phyloP scores from a whole-genome alignment of 768 basidiomycete species.

The Panaeolus papilionaceus region DNA sequence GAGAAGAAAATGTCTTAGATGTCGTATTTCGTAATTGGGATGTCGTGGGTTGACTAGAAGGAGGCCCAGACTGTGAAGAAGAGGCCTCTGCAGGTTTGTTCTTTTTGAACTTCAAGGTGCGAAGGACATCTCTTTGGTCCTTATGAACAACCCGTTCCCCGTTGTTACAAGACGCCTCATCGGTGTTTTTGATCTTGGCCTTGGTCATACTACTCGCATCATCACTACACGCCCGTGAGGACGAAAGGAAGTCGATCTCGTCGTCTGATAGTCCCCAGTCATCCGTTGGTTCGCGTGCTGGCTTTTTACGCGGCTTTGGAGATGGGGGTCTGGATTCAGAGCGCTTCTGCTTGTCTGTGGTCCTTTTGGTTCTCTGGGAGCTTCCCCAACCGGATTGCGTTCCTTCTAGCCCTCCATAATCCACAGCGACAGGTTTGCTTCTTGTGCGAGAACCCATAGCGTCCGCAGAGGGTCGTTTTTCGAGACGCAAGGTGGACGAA shows the following conservation, averaged over 20 bases:
- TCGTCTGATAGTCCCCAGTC: background rate
- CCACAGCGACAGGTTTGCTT: background rate
- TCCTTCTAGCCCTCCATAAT: background rate
- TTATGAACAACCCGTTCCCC: background rate
- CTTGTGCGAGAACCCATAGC: background rate
- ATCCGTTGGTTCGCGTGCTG: background rate
- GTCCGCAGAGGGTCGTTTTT: background rate
- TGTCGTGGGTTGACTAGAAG: background rate
- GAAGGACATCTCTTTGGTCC: background rate
- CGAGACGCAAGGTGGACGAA: background rate
- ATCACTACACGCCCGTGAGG: background rate
- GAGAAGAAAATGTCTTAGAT: background rate
- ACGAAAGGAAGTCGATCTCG: background rate
- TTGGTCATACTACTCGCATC: background rate
- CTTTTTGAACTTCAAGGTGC: background rate
- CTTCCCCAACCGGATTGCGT: background rate
- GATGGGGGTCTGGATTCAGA: background rate
- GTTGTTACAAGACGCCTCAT: background rate
- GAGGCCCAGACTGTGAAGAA: background rate
- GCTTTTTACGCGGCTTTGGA: background rate
- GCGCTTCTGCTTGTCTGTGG: background rate
- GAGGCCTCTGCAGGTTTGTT: background rate
- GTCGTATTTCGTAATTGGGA: background rate
- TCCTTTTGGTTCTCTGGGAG: background rate
- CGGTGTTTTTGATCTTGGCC: background rate